Conservation (phyloP, 352 stramenopile genomes). For the Phytophthora melonis region DNA sequence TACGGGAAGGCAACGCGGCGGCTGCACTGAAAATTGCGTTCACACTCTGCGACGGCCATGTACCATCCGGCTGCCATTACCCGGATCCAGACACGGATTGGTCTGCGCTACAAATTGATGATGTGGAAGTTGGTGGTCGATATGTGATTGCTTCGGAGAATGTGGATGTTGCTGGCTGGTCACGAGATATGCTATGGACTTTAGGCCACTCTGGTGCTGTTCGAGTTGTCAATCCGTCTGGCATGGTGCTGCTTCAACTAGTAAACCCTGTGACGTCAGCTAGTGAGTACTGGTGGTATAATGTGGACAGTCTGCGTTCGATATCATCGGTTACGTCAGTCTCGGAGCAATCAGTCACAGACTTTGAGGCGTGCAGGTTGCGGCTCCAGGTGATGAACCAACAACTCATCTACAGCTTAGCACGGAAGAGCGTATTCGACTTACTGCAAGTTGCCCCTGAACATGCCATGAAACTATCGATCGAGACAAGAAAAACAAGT, state of each 20-base stretch:
- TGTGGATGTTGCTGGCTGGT: slow-evolving; percentile 50
- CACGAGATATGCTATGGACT: slow-evolving; percentile 71
- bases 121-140: slow-evolving; percentile 68
- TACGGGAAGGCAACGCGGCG: slow-evolving; percentile 78
- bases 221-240: slow-evolving; percentile 56
- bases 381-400: slow-evolving; percentile 51
- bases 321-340: slow-evolving; percentile 26
- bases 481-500: slow-evolving; percentile 40
- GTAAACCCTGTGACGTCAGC: slow-evolving; percentile 55
- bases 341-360: slow-evolving; percentile 51
- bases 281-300: slow-evolving; percentile 80
- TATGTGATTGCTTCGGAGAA: slow-evolving; percentile 60
- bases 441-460: slow-evolving; percentile 68
- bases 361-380: slow-evolving; percentile 47
- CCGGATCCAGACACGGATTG: slow-evolving; percentile 84
- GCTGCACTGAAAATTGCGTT: slow-evolving; percentile 84
- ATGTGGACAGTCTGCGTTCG: slow-evolving; percentile 58
- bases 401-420: slow-evolving; percentile 65
- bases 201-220: slow-evolving; percentile 64
- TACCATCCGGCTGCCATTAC: slow-evolving; percentile 81
- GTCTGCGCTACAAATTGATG: slow-evolving; percentile 78
- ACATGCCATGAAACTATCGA: slow-evolving; percentile 64
- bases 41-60: slow-evolving; percentile 81
- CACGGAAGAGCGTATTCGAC: slow-evolving; percentile 69
- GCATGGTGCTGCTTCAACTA: slow-evolving; percentile 74